Conservation (phyloP, 1,139 yeast species). For the Casaregolazyma suthepensis region DNA sequence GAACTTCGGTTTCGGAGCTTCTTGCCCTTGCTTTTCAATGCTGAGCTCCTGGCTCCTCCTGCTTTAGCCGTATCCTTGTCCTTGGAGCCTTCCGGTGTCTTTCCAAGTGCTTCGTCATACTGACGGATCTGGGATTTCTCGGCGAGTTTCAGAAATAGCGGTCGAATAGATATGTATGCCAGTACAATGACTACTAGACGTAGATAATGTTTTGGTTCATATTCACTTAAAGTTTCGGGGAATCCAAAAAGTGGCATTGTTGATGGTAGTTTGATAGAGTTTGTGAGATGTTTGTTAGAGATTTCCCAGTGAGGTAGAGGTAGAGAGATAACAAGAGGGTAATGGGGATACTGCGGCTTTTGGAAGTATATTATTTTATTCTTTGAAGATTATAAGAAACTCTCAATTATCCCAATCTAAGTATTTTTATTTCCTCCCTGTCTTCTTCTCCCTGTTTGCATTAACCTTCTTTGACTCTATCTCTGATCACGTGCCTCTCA, state of each 20-base stretch:
- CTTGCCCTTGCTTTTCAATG: conserved; percentile 12
- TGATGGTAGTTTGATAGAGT: background rate
- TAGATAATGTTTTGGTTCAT: conserved; percentile 23
- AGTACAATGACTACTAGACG: conserved; percentile 24
- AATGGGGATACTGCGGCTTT: background rate
- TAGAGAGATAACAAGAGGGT: background rate
- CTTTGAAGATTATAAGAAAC: no score
- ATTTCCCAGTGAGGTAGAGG: background rate
- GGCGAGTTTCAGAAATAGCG: conserved; percentile 19
- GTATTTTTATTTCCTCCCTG: no score
- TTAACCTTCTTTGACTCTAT: no score
- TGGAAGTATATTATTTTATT: no score
- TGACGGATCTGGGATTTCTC: conserved; percentile 45
- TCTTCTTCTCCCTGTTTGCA: no score
- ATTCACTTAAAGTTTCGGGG: conserved; percentile 22
- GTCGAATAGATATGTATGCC: conserved; percentile 24
- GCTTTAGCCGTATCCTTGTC: conserved; percentile 12
- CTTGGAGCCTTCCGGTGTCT: conserved; percentile 12
- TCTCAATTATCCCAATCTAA: no score
- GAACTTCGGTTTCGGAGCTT: conserved; percentile 7
- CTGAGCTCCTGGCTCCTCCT: conserved; percentile 3
- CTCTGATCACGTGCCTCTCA: background rate
- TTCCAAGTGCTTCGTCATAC: conserved; percentile 38
- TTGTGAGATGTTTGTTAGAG: background rate
- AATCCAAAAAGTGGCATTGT: conserved; percentile 21